Percentiles rank a stretch among this genome's conserved stretches.
phyloP scores from a whole-genome alignment of 148 eudicot species.

The Rhododendron molle region DNA sequence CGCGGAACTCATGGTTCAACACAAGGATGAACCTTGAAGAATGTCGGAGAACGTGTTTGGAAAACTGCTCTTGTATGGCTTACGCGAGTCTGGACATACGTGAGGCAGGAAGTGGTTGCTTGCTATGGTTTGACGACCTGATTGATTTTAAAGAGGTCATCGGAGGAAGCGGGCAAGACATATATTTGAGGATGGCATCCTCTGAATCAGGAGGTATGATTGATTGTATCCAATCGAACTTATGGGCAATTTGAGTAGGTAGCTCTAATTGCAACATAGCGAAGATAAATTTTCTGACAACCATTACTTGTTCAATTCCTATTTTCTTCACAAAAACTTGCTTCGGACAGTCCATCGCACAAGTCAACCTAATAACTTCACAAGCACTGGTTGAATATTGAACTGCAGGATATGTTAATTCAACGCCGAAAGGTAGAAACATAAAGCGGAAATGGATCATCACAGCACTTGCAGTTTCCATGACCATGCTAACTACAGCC shows the following conservation, averaged over 20 bases:
- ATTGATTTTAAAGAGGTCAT: conserved; percentile 25
- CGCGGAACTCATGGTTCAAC: conserved; percentile 28
- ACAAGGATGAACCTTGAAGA: conserved; percentile 29
- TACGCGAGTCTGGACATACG: conserved; percentile 29
- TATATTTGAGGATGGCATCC: conserved; percentile 32
- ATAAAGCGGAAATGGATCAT: background rate
- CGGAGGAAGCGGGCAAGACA: conserved; percentile 22
- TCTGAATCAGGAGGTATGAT: conserved; percentile 23
- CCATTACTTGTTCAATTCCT: too few species aligned
- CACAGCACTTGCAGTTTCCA: background rate
- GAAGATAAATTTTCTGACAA: background rate
- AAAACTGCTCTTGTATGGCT: conserved; percentile 38
- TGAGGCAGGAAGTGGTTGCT: conserved; percentile 37
- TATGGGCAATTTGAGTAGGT: background rate
- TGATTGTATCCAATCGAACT: background rate
- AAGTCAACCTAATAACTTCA: background rate
- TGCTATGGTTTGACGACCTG: conserved; percentile 36
- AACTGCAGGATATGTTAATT: background rate
- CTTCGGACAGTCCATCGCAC: background rate
- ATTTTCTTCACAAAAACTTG: background rate
- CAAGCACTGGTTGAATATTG: background rate
- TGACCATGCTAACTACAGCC: background rate
- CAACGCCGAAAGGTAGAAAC: background rate
- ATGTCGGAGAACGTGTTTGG: conserved; percentile 29
- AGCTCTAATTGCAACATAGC: too few species aligned